Evolutionary conservation across 148 eudicot species (phyloP).

Genomic region (Rhododendron simsii): DNA sequence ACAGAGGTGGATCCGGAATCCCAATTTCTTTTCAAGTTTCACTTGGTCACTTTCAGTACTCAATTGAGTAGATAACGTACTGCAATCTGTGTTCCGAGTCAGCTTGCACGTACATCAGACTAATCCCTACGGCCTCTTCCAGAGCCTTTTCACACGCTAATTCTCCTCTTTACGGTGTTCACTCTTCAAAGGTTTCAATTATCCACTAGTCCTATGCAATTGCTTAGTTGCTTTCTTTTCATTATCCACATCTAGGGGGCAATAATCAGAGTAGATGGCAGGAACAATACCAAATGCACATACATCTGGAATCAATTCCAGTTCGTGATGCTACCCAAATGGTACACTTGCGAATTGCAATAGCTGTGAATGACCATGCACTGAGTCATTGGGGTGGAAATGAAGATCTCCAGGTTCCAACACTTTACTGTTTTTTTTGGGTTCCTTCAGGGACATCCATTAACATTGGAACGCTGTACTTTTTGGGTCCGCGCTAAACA

Average conservation of each 20-base stretch:
- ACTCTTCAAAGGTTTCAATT: too few species aligned
- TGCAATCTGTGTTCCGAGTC: too few species aligned
- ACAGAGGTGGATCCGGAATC: background rate
- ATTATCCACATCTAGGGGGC: background rate
- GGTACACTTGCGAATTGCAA: background rate
- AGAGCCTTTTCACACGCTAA: too few species aligned
- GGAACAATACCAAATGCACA: background rate
- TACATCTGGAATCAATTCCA: background rate
- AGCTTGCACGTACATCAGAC: too few species aligned
- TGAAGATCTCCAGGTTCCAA: background rate
- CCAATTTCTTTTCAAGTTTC: background rate
- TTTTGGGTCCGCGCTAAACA: background rate
- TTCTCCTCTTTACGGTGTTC: background rate
- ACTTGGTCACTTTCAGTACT: background rate
- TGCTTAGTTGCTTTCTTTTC: background rate
- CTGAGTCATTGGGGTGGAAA: background rate
- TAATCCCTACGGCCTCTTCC: too few species aligned
- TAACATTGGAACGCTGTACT: background rate
- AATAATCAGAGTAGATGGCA: background rate
- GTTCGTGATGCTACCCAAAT: background rate
- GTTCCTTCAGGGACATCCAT: background rate
- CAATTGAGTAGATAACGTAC: background rate
- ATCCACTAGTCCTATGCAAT: background rate
- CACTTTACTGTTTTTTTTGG: background rate
- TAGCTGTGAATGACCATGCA: background rate